Base-by-base conservation (phyloP, 108 stramenopile genomes). In the Conticribra weissflogii region DNA sequence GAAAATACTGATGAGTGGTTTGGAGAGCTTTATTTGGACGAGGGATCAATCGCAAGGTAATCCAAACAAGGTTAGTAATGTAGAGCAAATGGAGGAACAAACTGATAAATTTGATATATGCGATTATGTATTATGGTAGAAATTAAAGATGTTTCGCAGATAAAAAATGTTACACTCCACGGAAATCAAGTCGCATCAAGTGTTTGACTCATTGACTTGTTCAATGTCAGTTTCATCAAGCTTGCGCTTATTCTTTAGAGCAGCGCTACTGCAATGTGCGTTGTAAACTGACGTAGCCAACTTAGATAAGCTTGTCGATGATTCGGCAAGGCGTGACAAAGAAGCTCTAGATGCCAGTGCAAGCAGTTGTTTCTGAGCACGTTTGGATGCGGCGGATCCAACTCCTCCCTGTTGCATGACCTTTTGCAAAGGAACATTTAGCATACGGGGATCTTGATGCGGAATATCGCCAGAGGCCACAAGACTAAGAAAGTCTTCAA, bases 401-500 rank as follows among this genome's bases (percentile, higher is more conserved):
- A 28, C 50, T 16, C 54, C 72, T 49, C 19, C n/a, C 44, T 63
- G 54, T 45, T 72, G 62, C 61, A 80, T 72, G 2, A 68, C 66
- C 48, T 82, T 84, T 63, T 84, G 82, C 23, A 95, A 62, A 21
- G 94, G 88, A 33, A 90, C 72, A 64, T 90, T 91, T 24, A 96
- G 72, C 54, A 95, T 71, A 18, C 76, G 60, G 14, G 90, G 83
- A 80, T 93, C 96, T 69, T 93, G 87, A 64, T 92, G 91, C 0
- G 96, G 91, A 44, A 94, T 93, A 67, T 96, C 93, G 0, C 96
- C 96, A 3, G 86, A 81, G 44, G 88, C 86, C 48, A 96, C 86
- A 51, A 95, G 68, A 59, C 83, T 89, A 71, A 96, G 72, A 66
- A 96, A 96, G 48, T 96, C 93, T 55, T 96, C 96, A 22, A 96